Conservation (phyloP, 2,329 filamentous ascomycete genomes). For the Colletotrichum paranaense region DNA sequence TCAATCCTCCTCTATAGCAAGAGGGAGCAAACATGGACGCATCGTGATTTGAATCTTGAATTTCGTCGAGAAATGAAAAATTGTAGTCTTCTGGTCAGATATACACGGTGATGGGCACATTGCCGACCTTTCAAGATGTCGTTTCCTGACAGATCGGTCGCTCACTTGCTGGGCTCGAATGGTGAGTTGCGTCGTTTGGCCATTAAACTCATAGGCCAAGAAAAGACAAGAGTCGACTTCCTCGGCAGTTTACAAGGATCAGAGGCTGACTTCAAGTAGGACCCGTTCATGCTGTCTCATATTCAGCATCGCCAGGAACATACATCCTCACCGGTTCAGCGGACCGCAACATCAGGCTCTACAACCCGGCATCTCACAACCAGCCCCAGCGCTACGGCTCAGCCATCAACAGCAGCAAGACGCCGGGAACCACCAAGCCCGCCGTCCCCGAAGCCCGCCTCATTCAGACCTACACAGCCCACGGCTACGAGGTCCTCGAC, state of each 20-base stretch:
- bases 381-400: conserved; percentile 37
- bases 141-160: conserved; percentile 61
- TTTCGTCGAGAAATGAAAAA: conserved; percentile 5
- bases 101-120: conserved; percentile 23
- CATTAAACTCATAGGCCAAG: neutral
- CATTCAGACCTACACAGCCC: conserved; percentile 89
- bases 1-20: neutral
- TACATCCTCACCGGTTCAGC: conserved; percentile 88
- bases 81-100: neutral
- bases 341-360: conserved; percentile 87
- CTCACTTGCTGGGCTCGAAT: conserved; percentile 69
- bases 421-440: conserved; percentile 46
- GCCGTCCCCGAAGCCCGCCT: conserved; percentile 65
- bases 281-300: conserved; percentile 77
- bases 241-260: neutral
- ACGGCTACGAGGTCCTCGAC: conserved; percentile 92
- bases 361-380: conserved; percentile 73
- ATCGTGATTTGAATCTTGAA: neutral
- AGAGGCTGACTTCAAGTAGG: conserved; percentile 54
- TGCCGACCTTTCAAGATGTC: conserved; percentile 47
- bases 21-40: neutral
- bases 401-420: conserved; percentile 46
- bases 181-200: conserved; percentile 53
- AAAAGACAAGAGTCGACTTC: neutral
- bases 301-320: conserved; percentile 78